Evolutionary conservation across 495 filamentous ascomycete species (phyloP).

Genomic region (Friedmanniomyces simplex): DNA sequence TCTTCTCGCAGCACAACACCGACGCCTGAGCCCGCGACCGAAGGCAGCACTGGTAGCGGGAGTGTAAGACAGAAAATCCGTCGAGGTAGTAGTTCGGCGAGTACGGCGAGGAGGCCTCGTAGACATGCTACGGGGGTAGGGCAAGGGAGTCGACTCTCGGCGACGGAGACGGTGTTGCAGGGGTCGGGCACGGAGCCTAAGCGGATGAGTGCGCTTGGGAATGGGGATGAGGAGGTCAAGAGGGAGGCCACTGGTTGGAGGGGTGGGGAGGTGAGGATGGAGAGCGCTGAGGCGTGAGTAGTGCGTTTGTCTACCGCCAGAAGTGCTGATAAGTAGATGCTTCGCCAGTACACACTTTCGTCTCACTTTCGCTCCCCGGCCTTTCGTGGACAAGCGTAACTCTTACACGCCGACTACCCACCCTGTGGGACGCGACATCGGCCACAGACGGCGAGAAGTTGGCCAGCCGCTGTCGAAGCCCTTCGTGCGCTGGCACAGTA

Average conservation of each 20-base stretch:
- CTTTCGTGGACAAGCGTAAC: too few relatives aligned
- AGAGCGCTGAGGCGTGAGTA: not conserved
- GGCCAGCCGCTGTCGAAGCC: too few relatives aligned
- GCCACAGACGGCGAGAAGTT: too few relatives aligned
- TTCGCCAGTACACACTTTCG: too few relatives aligned
- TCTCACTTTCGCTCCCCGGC: too few relatives aligned
- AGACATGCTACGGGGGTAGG: not conserved
- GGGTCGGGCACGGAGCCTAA: not conserved
- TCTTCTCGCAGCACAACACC: constrained; percentile 13
- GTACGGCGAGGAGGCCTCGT: not conserved
- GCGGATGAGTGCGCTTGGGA: not conserved
- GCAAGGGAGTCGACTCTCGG: constrained; percentile 1
- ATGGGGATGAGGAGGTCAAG: not conserved
- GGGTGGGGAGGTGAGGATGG: not conserved
- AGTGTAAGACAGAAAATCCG: not conserved
- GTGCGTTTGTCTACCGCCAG: too few relatives aligned
- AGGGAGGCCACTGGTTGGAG: not conserved
- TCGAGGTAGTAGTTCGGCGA: constrained; percentile 5
- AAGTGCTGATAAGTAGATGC: too few relatives aligned
- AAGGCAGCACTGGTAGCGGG: not conserved
- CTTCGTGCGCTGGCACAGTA: too few relatives aligned
- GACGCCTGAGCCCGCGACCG: not conserved
- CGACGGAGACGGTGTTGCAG: constrained; percentile 5
- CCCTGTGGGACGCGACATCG: too few relatives aligned
- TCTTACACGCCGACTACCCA: too few relatives aligned